phyloP scores from a whole-genome alignment of 106 monocot species.

The Phalaenopsis aphrodite region DNA sequence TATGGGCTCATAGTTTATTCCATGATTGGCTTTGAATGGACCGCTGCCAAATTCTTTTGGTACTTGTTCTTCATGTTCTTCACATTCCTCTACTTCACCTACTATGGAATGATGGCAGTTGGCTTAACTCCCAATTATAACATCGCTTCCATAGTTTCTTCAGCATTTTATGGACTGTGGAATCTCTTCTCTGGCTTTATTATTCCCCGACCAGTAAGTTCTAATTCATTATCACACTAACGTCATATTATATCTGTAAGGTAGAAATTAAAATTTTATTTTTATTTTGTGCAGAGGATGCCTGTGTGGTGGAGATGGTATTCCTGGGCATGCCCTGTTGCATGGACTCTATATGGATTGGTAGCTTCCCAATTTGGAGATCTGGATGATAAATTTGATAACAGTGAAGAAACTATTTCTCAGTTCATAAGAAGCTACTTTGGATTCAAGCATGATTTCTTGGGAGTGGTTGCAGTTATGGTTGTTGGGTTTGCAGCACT shows the following conservation, averaged over 20 bases:
- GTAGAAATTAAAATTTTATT: not conserved
- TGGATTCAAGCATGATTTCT: not conserved
- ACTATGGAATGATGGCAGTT: constrained; percentile 11
- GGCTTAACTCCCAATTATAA: not conserved
- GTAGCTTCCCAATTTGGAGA: not conserved
- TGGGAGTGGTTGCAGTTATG: not conserved
- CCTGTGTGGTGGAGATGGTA: constrained; percentile 1
- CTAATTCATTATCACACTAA: not conserved
- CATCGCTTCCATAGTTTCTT: not conserved
- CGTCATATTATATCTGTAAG: no score
- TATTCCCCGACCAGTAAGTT: not conserved
- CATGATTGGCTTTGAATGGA: constrained; percentile 25
- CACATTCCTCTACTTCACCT: constrained; percentile 17
- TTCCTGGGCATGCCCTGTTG: not conserved
- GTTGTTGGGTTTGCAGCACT: not conserved
- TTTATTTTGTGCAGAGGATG: constrained; percentile 8
- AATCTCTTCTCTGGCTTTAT: not conserved
- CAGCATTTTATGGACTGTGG: not conserved
- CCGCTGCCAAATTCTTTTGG: constrained; percentile 15
- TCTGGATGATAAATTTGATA: not conserved
- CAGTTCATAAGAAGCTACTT: not conserved
- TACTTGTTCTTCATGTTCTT: constrained; percentile 21
- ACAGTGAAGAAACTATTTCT: not conserved
- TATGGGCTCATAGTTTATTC: constrained; percentile 10
- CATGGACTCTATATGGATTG: constrained; percentile 1